Base-by-base conservation (phyloP, 805 yeast species). In the Saccharomycopsis fermentans region DNA sequence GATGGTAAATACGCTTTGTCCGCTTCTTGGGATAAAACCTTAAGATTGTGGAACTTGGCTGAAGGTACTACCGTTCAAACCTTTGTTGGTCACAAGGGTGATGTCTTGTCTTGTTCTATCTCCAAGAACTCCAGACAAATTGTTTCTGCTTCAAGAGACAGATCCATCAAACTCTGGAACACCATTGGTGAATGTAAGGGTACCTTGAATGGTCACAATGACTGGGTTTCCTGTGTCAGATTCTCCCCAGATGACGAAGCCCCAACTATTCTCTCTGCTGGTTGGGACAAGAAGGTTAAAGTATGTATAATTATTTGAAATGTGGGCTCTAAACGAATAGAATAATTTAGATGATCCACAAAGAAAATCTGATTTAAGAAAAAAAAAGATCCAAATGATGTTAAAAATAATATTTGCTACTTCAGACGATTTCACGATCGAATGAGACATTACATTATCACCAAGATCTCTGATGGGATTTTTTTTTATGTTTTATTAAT, bases 121-220 rank as follows among this genome's bases (percentile, higher is more conserved):
- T 86, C 97, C 72, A 83, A 87, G 76, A 88, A 89, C 86, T 91
- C 92, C 78, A 88, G 97, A 82, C 95, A 90, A 80, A 90, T 94
- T 73, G 96, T 91, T 67, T 91, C 98, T 76, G 96, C 96, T 78
- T 91, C 98, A 69, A 91, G 64, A 81, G 99, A 94, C 80, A 89
- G 89, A 85, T 88, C 98, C 77, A 90, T 94, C 77, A 91, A 90
- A 84, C 90, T 94, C 80, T 94, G 99, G 99, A 92, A 94, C 86
- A 88, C 95, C 79, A 81, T 90, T 73, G 99, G 98, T 82, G 87
- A 87, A 76, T 90, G 96, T 83, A 84, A 87, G 83, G 85, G 86
- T 80, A 89, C 96, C 72, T 84, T 91, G 79, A 78, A 83, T 73
- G 94, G 96, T 71, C 99, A 94, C 95, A 74, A 83, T 76, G 99